Base-by-base conservation (phyloP, 1,284 basidiomycete species). In the Sporisorium reilianum region DNA sequence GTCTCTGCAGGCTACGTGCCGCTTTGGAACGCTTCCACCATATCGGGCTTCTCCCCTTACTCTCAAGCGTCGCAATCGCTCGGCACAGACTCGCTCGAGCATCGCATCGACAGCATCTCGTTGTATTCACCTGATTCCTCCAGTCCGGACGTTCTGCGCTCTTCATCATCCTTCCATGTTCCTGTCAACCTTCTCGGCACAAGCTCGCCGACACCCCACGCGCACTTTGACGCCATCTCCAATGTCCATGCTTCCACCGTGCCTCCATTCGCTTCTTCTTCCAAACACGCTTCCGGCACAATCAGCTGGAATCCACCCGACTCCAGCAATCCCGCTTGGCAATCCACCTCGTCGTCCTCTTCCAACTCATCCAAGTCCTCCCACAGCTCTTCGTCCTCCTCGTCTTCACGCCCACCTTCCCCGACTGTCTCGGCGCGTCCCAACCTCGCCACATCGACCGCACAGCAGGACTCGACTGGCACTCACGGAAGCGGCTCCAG, bases 401-500 rank as follows among this genome's bases (percentile, higher is more conserved):
- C 63, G 1, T 70, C 72, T 5, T 73, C 70, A 3, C 56, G 59
- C 4, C 55, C 64, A n/a, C 59, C 58, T 0, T 61, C 64, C 8
- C 65, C 71, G 3, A 59, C 66, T 5, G 48, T 63, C 23, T 64
- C 72, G 2, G 52, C 60, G 28, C 63, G 72, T 2, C 63, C 63
- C 2, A 49, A 54, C 16, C 46, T 70, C 10, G 67, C 72, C 4
- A 59, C 63, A 3, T 75, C 72, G 2, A 66, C 66, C 16, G 62
- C 59, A 2, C 55, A 64, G 36, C 59, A 75, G 40, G 66, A 75
- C 42, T 62, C 57, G 8, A 61, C 63, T 2, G 64, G 66, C 44
- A 55, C 41, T 23, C 63, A 64, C n/a, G 49, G 59, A 3, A 66
- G 66, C 36, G 72, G 72, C 1, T 70, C 66, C 9, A 70, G 66